Conservation (phyloP, 805 yeast species). For the Candida xiaguanensis region DNA sequence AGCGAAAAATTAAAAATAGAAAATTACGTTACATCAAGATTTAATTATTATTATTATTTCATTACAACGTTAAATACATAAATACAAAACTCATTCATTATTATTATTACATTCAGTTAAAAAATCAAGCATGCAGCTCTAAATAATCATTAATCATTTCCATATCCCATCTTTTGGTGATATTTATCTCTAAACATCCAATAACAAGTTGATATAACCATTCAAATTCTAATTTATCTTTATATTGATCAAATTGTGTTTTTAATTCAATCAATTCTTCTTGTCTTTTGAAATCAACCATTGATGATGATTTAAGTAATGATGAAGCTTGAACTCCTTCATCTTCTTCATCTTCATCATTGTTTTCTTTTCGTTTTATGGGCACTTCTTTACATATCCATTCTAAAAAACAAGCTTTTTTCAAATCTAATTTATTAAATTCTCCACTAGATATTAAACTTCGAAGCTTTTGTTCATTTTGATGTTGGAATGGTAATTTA, state of each 20-base stretch:
- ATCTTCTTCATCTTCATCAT: background rate
- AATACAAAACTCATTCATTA: too few species aligned
- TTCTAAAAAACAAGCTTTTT: slow-evolving; percentile 34
- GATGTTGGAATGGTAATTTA: slow-evolving; percentile 76
- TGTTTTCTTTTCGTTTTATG: too few species aligned
- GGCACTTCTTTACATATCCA: slow-evolving; percentile 18
- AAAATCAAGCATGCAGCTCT: slow-evolving; percentile 2
- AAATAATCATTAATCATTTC: slow-evolving; percentile 15
- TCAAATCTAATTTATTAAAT: slow-evolving; percentile 47
- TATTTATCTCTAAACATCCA: slow-evolving; percentile 54
- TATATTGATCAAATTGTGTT: slow-evolving; percentile 13
- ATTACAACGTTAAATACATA: background rate
- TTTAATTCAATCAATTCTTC: slow-evolving; percentile 15
- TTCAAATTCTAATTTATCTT: slow-evolving; percentile 17
- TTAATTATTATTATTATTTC: background rate
- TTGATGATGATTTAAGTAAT: slow-evolving; percentile 13
- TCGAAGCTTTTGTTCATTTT: slow-evolving; percentile 75
- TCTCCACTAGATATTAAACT: slow-evolving; percentile 68
- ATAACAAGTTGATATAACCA: slow-evolving; percentile 36
- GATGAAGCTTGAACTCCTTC: slow-evolving; percentile 7
- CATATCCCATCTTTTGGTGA: slow-evolving; percentile 50
- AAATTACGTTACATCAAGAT: background rate
- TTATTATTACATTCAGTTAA: too few species aligned
- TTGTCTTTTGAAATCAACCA: slow-evolving; percentile 16
- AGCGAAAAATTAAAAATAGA: slow-evolving; percentile 1